Evolutionary conservation across 768 basidiomycete species (phyloP), one percentile per base, ranked within the genome.

Genomic region (Rhizopogon vinicolor): DNA sequence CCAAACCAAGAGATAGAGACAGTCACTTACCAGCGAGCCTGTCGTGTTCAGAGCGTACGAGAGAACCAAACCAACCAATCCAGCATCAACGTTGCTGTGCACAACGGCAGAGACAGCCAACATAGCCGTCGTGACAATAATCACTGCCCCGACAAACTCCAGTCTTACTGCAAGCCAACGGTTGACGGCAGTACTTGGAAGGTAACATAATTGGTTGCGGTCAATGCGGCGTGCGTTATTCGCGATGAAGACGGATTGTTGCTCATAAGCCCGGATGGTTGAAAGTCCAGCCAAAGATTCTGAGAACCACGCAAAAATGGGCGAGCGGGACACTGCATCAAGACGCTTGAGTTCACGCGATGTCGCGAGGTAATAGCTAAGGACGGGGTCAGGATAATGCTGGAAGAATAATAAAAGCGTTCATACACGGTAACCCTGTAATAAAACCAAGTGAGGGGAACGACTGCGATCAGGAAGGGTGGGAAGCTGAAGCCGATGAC

Each of bases 271-370:
- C 0, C 91, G 82, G 61, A 95, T 93, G 2, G 91, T 93, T 1
- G 89, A 84, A 39, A 92, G 69, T 6, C 93, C 93, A 3, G 81
- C 78, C 39, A 85, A 72, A 3, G 82, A 86, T 66, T 91, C 91
- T 2, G 87, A 87, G 66, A 91, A 91, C 85, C 87, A 89, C 0
- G 87, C 87, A 68, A 96, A 95, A 56, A 98, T 92, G 1, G 95
- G 94, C 0, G 91, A 92, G 40, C 90, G 85, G 5, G 91, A 91
- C 25, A 92, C 87, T 0, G 93, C 89, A 60, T 94, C 92, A 13
- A 95, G 77, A 13, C 92, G 89, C 68, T 94, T 93, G 25, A 94
- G 78, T 67, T 94, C 92, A 25, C 92, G 85, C 1, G 88, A 91
- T 0, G 91, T 93, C 3, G 89, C 78, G 7, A 94, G 81, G 66